phyloP scores from a whole-genome alignment of 1,139 yeast genomes.

The Yamadazyma pseudoaaseri region DNA sequence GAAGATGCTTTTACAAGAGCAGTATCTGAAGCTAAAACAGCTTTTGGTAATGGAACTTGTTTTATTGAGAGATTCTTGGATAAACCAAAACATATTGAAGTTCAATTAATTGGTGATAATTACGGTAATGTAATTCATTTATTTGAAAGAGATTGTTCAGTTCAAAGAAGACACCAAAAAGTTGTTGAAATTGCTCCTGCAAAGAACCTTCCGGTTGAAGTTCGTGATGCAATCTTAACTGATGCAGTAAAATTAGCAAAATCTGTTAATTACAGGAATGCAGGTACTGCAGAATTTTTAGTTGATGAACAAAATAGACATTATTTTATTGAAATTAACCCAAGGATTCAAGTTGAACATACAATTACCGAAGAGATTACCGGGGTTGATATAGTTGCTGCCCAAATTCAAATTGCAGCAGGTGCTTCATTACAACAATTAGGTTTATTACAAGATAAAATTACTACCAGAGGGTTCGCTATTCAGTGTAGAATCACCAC shows the following conservation, averaged over 20 bases:
- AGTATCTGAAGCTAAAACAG: conserved; percentile 87
- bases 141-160: conserved; percentile 98
- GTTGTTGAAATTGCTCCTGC: conserved; percentile 99
- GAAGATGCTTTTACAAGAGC: conserved; percentile 93
- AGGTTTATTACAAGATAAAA: conserved; percentile 90
- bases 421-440: conserved; percentile 93
- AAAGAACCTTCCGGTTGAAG: conserved; percentile 74
- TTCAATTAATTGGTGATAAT: conserved; percentile 90
- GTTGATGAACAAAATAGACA: conserved; percentile 95
- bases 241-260: conserved; percentile 94
- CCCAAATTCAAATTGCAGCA: conserved; percentile 98
- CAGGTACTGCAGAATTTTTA: conserved; percentile 98
- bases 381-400: conserved; percentile 96
- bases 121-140: conserved; percentile 94
- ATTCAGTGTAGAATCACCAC: conserved; percentile 99
- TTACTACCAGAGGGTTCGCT: conserved; percentile 96
- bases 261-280: conserved; percentile 88
- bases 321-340: conserved; percentile 97
- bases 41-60: conserved; percentile 98
- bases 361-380: conserved; percentile 98
- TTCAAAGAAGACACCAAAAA: conserved; percentile 98
- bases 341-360: conserved; percentile 98
- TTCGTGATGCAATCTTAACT: conserved; percentile 85
- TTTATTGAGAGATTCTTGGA: conserved; percentile 94
- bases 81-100: conserved; percentile 97